phyloP scores from a whole-genome alignment of 2,329 filamentous ascomycete genomes.

The Nannizzia gypsea region DNA sequence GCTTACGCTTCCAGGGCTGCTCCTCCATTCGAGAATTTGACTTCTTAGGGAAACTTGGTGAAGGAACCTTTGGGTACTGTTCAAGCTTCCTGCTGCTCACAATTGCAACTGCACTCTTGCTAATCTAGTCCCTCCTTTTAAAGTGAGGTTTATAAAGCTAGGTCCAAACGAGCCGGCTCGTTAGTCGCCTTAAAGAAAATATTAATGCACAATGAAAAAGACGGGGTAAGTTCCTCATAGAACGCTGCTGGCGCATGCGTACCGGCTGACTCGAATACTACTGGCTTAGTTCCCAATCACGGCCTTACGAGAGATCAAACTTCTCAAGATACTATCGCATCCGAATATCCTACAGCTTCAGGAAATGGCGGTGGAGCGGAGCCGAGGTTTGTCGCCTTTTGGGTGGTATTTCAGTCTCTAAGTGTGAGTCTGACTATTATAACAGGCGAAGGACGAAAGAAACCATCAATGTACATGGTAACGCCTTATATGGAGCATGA shows the following conservation, averaged over 20 bases:
- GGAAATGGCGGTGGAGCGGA: conserved; percentile 88
- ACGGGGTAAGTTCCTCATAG: conserved; percentile 52
- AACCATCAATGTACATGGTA: conserved; percentile 89
- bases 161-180: conserved; percentile 59
- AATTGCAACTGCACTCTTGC: background rate
- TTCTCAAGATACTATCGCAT: conserved; percentile 89
- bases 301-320: conserved; percentile 90
- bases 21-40: conserved; percentile 42
- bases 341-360: conserved; percentile 74
- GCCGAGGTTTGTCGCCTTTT: conserved; percentile 37
- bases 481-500: conserved; percentile 99
- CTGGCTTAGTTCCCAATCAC: conserved; percentile 79
- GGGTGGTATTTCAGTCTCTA: conserved; percentile 9
- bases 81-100: background rate
- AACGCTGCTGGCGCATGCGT: background rate
- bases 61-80: conserved; percentile 81
- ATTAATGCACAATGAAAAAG: conserved; percentile 98
- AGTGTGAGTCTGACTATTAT: conserved; percentile 8
- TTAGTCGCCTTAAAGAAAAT: conserved; percentile 94
- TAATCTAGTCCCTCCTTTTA: background rate
- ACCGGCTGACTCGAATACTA: background rate
- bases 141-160: conserved; percentile 83
- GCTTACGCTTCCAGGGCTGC: conserved; percentile 65
- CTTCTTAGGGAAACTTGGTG: conserved; percentile 53
- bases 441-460: conserved; percentile 62